Base-by-base conservation (phyloP, 1,139 yeast genomes). In the Yamadazyma blattariae region DNA sequence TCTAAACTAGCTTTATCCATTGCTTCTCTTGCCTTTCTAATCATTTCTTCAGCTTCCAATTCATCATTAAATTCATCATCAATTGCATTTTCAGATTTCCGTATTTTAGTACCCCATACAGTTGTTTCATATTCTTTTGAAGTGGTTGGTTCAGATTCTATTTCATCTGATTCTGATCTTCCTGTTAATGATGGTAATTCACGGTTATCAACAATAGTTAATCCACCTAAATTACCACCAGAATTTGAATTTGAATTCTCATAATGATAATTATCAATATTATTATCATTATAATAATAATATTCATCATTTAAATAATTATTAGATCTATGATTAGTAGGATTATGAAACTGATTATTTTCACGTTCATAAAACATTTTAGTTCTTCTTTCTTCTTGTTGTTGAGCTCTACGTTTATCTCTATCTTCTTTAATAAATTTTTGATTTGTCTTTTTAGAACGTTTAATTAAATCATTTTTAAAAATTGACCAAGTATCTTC, bases 381-480 rank as follows among this genome's bases (percentile, higher is more conserved):
- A 0, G 78, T 75, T 40, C 71, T 71, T 27, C 64, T 53, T 47
- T 88, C 95, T 40, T 82, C 79, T 40, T 76, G 74, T 32, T 66
- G 67, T 42, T 82, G 74, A 21, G 89, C 90, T 20, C 72, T 59
- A 38, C 64, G 67, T 40, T 77, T 71, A 40, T 81, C 77, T 36
- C 77, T 65, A 39, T 87, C 95, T 48, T 88, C 97, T 35, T 71
- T 68, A 30, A 71, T 68, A 35, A 75, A 69, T 52, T 80, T 84
- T 35, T 67, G 69, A 12, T 61, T 62, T 10, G 80, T 68, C 30
- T 64, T 63, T 42, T 75, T 72, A 19, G 82, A 66, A 34, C 97
- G 69, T 34, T 74, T 79, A 13, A 58, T 61, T 23, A 92, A 62
- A 43, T 85, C 94, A 18, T 67, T 67, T 31, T 73, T 67, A 57